Base-by-base conservation (phyloP, 352 stramenopile species). In the Phytophthora citrophthora region DNA sequence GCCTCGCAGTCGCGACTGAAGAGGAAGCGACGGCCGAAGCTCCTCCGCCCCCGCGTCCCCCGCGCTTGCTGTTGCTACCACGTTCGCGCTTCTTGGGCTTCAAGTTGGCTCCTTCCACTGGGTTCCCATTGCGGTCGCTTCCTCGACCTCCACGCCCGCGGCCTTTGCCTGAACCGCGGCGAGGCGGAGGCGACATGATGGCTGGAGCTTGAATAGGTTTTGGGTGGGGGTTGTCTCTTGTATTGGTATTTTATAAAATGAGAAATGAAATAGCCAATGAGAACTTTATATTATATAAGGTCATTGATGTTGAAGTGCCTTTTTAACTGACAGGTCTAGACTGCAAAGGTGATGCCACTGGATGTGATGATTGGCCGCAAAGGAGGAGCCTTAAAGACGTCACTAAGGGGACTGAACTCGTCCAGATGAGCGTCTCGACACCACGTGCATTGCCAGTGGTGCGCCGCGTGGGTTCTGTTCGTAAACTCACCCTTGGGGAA, bases 401-500 rank as follows among this genome's bases (percentile, higher is more conserved):
- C 39, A 8, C 53, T n/a, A 0, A 86, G 57, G 31, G 61, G 38
- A 24, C 55, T 34, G 47, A 79, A 84, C 32, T 58, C 54, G 24
- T 64, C 38, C 36, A 69, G 40, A 9, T 68, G 31, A 9, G 79
- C 71, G 24, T 77, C 74, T 36, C 53, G 36, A 26, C 81, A 87
- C 81, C 77, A 88, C 32, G 77, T 86, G 54, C 78, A 90, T 55
- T 88, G 77, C 78, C 74, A 87, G 43, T 81, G 81, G 46, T 86
- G 81, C 2, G 64, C 74, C 23, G 76, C 76, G 34, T 79, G 65
- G 2, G 78, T 85, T 5, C 74, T 68, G 34, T 39, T 45, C 0
- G 76, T 90, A 48, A 83, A 85, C 39, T 86, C 61, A 36, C 80
- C 76, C 6, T 79, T 27, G 0, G 81, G 78, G 32, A 74, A 81